These are phyloP conservation scores for Chaetomium tenue DNA, from an alignment of 495 filamentous ascomycete genomes.

Conservation along the genomic window DNA sequence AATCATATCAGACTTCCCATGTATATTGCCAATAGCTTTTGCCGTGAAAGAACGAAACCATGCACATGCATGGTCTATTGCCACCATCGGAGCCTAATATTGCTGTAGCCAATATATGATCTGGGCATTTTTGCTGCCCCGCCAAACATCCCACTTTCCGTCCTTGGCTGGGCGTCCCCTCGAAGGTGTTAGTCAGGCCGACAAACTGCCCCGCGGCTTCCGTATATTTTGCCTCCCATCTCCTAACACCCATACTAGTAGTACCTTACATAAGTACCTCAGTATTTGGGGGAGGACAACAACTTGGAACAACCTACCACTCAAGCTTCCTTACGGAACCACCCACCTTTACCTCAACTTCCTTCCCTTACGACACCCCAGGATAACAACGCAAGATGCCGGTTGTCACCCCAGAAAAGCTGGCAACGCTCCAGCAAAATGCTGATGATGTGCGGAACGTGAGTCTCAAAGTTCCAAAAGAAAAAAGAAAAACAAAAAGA, in stretches of 20 bases:
- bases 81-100: background rate
- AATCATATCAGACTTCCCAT: background rate
- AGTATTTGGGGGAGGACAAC: background rate
- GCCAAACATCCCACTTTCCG: constrained; percentile 25
- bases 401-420: constrained; percentile 80
- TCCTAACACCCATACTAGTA: constrained; percentile 4
- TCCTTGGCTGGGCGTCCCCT: constrained; percentile 2
- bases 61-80: background rate
- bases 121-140: constrained; percentile 12
- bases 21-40: background rate
- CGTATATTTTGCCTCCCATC: background rate
- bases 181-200: constrained; percentile 26
- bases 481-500: background rate
- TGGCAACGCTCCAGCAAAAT: constrained; percentile 79
- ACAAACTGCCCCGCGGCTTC: constrained; percentile 7
- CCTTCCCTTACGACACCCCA: background rate
- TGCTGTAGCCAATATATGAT: constrained; percentile 9
- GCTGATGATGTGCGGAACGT: constrained; percentile 88
- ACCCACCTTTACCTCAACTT: background rate
- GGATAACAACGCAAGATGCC: constrained; percentile 65
- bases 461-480: constrained; percentile 32
- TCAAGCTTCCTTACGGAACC: background rate
- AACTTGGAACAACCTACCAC: background rate
- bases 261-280: background rate
- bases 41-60: background rate